Base-by-base conservation (phyloP, 139 green algal species). In the Chlamydomonas applanata region DNA sequence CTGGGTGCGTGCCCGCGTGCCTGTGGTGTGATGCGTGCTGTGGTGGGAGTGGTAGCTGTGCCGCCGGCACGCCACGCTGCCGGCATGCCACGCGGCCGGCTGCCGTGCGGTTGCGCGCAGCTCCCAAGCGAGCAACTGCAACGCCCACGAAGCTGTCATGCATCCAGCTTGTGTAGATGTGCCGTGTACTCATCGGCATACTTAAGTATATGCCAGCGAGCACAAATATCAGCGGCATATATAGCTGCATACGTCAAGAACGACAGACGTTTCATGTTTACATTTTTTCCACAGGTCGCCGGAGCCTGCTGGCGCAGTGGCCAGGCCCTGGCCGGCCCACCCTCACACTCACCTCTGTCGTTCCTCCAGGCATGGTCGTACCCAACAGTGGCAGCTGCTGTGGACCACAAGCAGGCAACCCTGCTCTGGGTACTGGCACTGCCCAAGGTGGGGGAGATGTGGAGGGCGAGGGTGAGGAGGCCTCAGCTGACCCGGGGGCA, bases 221-320 rank as follows among this genome's bases (percentile, higher is more conserved):
- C n/a, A n/a, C n/a, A n/a, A n/a, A n/a, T n/a, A 52, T 11, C 33
- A 32, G 35, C 22, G 33, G 64, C 19, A 56, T 68, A 29, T 30
- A 3, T 19, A 71, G 67, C 0, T 64, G 30, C 35, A 33, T 40
- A 45, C 54, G 40, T 7, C 40, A 19, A 44, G 22, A 5, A 53
- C 27, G 19, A 62, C 30, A 22, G 36, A 56, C 54, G n/a, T 66
- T 22, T 22, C 60, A 25, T 36, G 34, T 7, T 71, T 65, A 5
- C 25, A 33, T 22, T 11, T 35, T 35, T 2, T 20, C 17, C 70
- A 36, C 69, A 87, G 90, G 91, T 11, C 70, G 84, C 1, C 69
- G 86, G 52, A 94, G 89, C 71, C 85, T 96, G 67, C 73, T 97
- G 57, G 32, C 88, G 17, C 89, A 93, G 34, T 67, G 57, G 32